These are phyloP conservation scores for Dactylella cylindrospora DNA, from an alignment of 2,329 filamentous ascomycete genomes.

Conservation along the genomic window DNA sequence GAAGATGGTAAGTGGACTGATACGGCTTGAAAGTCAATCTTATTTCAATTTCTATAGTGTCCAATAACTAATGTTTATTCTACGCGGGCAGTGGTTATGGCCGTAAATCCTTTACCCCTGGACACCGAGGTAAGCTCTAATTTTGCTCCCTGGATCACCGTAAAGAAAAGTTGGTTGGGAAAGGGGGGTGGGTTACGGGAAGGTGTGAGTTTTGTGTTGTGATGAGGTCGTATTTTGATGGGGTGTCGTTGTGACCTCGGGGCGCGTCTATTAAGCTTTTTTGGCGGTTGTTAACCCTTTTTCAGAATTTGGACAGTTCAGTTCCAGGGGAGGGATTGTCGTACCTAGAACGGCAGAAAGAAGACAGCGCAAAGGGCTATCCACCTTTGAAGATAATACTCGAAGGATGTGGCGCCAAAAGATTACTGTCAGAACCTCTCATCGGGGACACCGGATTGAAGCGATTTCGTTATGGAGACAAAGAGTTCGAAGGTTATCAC, in stretches of 20 bases:
- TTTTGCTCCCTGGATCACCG: no score
- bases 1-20: conserved; percentile 29
- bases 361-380: neutral
- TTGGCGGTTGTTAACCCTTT: conserved; percentile 21
- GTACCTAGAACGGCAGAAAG: no score
- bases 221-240: conserved; percentile 19
- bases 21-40: neutral
- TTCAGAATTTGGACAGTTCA: neutral
- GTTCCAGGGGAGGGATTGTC: no score
- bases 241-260: conserved; percentile 6
- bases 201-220: conserved; percentile 28
- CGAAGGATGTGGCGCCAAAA: conserved; percentile 5
- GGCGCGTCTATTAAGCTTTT: conserved; percentile 13
- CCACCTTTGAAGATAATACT: conserved; percentile 15
- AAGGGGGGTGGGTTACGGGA: no score
- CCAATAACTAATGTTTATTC: conserved; percentile 11
- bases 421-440: neutral
- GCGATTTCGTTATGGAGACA: no score
- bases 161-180: no score
- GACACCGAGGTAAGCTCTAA: no score
- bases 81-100: conserved; percentile 18
- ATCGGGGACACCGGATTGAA: no score
- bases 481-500: no score
- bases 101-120: conserved; percentile 21
- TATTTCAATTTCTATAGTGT: neutral